Evolutionary conservation across 2,329 filamentous ascomycete species (phyloP).

Genomic region (Thermothelomyces thermophilus): DNA sequence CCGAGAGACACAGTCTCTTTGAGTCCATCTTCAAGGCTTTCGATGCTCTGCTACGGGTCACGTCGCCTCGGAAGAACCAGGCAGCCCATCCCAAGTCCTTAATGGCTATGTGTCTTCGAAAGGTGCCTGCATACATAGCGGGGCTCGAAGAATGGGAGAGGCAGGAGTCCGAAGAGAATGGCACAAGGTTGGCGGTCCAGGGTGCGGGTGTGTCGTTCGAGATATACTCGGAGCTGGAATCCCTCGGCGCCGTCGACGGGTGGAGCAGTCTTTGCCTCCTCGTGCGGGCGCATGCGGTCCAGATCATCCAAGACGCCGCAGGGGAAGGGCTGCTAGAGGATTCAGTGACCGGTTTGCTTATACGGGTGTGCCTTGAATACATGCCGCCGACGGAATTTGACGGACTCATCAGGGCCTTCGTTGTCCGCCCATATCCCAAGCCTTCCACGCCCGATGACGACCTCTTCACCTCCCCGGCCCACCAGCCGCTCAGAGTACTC

Average conservation of each 20-base stretch:
- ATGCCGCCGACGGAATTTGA: conserved; percentile 36
- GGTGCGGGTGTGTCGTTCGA: conserved; percentile 36
- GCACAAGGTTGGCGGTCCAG: conserved; percentile 31
- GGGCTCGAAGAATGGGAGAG: conserved; percentile 39
- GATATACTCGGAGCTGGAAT: conserved; percentile 45
- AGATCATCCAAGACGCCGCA: conserved; percentile 38
- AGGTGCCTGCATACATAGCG: conserved; percentile 41
- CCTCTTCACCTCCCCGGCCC: conserved; percentile 24
- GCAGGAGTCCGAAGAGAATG: conserved; percentile 33
- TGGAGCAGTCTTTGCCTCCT: conserved; percentile 42
- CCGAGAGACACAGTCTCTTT: conserved; percentile 33
- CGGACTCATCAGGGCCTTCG: conserved; percentile 34
- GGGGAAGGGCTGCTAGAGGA: conserved; percentile 36
- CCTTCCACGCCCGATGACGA: conserved; percentile 27
- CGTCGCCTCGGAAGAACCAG: conserved; percentile 23
- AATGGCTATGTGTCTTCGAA: conserved; percentile 43
- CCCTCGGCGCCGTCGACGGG: conserved; percentile 36
- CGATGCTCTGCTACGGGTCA: conserved; percentile 39
- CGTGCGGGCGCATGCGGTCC: conserved; percentile 41
- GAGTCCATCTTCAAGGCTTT: conserved; percentile 41
- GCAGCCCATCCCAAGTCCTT: conserved; percentile 34
- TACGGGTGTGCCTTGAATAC: conserved; percentile 36
- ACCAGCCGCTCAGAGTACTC: conserved; percentile 29
- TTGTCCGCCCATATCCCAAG: conserved; percentile 31
- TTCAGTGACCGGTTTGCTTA: conserved; percentile 35